A percentile compares a stretch with the other conserved stretches of the same genome.
These are phyloP conservation scores for Penicillium sp. DNA, from an alignment of 2,329 filamentous ascomycete species.

Conservation along the genomic window DNA sequence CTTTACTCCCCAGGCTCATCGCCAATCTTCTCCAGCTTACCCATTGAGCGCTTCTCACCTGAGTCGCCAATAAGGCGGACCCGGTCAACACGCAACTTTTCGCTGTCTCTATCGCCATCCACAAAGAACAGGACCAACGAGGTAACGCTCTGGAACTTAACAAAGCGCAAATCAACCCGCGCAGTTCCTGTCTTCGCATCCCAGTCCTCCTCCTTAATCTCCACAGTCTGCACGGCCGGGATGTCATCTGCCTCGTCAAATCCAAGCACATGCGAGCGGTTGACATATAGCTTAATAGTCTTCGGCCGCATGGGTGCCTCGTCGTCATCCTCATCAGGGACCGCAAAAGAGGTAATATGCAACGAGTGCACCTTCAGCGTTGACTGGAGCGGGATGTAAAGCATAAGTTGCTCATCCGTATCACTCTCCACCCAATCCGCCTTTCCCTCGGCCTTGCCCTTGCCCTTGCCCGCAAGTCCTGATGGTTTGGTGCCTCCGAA, in stretches of 20 bases:
- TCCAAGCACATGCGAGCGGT: slow-evolving; percentile 84
- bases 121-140: slow-evolving; percentile 86
- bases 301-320: slow-evolving; percentile 78
- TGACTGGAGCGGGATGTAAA: slow-evolving; percentile 86
- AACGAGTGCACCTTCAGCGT: slow-evolving; percentile 85
- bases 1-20: slow-evolving; percentile 66
- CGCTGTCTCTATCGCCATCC: slow-evolving; percentile 77
- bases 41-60: slow-evolving; percentile 89
- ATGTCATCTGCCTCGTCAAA: slow-evolving; percentile 94
- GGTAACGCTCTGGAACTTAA: slow-evolving; percentile 95
- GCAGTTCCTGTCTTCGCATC: slow-evolving; percentile 70
- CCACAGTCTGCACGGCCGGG: slow-evolving; percentile 75
- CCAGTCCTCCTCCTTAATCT: slow-evolving; percentile 77
- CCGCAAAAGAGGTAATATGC: slow-evolving; percentile 80
- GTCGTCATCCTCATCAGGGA: slow-evolving; percentile 58
- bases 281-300: slow-evolving; percentile 82
- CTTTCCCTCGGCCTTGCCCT: slow-evolving; percentile 49
- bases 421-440: slow-evolving; percentile 92
- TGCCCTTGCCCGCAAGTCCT: slow-evolving; percentile 49
- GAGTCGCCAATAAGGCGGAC: slow-evolving; percentile 76
- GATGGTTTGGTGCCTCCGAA: slow-evolving; percentile 71
- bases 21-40: slow-evolving; percentile 92
- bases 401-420: slow-evolving; percentile 93
- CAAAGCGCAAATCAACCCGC: slow-evolving; percentile 75
- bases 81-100: slow-evolving; percentile 73